phyloP scores from a whole-genome alignment of 257 asterid species.

The Plantago ovata region DNA sequence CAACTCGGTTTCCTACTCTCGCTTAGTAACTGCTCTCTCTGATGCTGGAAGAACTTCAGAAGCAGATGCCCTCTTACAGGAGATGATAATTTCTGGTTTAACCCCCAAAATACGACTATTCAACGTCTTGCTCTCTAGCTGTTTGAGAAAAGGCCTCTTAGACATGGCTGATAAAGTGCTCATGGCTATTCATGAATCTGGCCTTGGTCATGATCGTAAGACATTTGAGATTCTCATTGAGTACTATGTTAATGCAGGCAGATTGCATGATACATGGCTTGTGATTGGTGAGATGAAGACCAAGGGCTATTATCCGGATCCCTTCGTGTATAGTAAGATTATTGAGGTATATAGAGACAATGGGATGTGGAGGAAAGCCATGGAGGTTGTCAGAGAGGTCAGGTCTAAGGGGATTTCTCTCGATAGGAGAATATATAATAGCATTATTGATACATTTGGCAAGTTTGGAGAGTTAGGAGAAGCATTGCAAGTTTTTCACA shows the following conservation, averaged over 20 bases:
- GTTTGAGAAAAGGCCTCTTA: conserved; percentile 71
- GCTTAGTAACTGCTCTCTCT: conserved; percentile 57
- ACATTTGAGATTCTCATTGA: conserved; percentile 71
- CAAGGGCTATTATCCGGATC: conserved; percentile 50
- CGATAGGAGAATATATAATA: conserved; percentile 63
- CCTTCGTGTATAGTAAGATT: conserved; percentile 75
- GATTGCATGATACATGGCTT: conserved; percentile 68
- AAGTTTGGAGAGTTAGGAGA: conserved; percentile 72
- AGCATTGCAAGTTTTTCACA: conserved; percentile 56
- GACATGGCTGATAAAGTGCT: conserved; percentile 51
- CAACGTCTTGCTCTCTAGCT: conserved; percentile 56
- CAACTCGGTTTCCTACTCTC: conserved; percentile 39
- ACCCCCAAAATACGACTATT: conserved; percentile 48
- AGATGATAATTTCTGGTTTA: conserved; percentile 56
- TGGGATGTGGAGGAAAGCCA: conserved; percentile 96
- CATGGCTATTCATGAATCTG: conserved; percentile 34
- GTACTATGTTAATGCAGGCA: conserved; percentile 61
- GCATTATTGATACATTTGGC: conserved; percentile 83
- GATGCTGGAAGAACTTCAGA: conserved; percentile 75
- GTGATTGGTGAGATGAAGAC: conserved; percentile 74
- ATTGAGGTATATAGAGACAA: conserved; percentile 76
- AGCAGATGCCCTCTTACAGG: conserved; percentile 76
- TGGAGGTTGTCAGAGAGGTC: conserved; percentile 63
- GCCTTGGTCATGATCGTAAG: conserved; percentile 49
- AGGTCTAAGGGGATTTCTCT: conserved; percentile 50